Evolutionary conservation across 805 yeast species (phyloP), one percentile per base, ranked within the genome.

Genomic region (Yarrowia sp.): DNA sequence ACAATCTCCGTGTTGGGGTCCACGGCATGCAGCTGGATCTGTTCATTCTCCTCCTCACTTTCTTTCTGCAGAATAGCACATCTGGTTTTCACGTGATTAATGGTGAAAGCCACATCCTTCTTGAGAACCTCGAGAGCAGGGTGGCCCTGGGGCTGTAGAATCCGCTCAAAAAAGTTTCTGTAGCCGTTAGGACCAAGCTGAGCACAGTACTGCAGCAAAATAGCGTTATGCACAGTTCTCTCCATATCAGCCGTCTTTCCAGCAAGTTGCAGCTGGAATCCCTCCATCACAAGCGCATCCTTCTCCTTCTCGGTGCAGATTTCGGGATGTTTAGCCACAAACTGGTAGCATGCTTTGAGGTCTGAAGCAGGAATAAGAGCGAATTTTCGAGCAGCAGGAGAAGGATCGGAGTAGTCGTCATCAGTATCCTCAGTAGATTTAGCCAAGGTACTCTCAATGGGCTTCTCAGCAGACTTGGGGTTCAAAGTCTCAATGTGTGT

Each of bases 231-330:
- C 50, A 93, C 86, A n/a, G 86, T 83, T 66, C 84, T 87, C 67
- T 81, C 82, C 9, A 96, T 85, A 7, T 75, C 73, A 6, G 69
- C 67, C 0, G 81, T 71, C 55, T 90, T 81, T 18, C 86, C 88
- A 13, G 82, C 84, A 67, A 93, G 80, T 74, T 91, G 90, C 65
- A 80, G 79, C 71, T 93, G 96, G 75, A 95, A 95, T 0, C 98
- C 96, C 18, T 87, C 87, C 97, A 93, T 92, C 73, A 92, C 80
- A 66, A 95, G 83, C 0, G 96, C 90, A 75, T 95, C 98, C 73
- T 92, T 91, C 74, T 95, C 98, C 67, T 86, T 86, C 68, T 88
- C 91, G 4, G 85, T 84, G 58, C 92, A 84, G 65, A 95, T 89
- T 66, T 82, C 80, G 43, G 89, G 84, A 74, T 90, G 74, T 73